A percentile compares a stretch with the other conserved stretches of the same genome.
phyloP scores from a whole-genome alignment of 73 alveolate genomes.

The Paramecium sonneborni region DNA sequence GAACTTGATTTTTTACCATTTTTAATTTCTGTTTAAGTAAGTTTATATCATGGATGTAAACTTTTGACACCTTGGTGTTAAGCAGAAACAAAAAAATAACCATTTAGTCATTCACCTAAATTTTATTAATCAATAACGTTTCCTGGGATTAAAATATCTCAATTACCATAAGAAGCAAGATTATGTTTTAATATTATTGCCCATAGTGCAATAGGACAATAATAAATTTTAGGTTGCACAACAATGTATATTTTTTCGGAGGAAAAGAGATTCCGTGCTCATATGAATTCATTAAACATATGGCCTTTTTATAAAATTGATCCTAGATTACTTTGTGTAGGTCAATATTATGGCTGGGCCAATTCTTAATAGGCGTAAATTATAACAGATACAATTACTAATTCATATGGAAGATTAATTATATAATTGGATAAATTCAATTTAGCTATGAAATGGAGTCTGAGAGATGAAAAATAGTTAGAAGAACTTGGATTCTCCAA shows the following conservation, averaged over 20 bases:
- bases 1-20: slow-evolving; percentile 63
- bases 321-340: slow-evolving; percentile 66
- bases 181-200: slow-evolving; percentile 64
- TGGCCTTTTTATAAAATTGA: slow-evolving; percentile 74
- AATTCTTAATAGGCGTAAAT: neutral
- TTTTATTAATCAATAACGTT: slow-evolving; percentile 58
- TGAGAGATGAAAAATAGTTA: slow-evolving; percentile 64
- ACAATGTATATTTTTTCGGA: slow-evolving; percentile 69
- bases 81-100: slow-evolving; percentile 60
- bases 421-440: slow-evolving; percentile 60
- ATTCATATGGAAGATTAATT: slow-evolving; percentile 61
- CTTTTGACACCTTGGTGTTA: slow-evolving; percentile 49
- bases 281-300: slow-evolving; percentile 58
- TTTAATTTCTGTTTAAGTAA: slow-evolving; percentile 56
- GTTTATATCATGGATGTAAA: slow-evolving; percentile 64
- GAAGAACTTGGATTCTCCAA: slow-evolving; percentile 61
- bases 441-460: slow-evolving; percentile 52
- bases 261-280: slow-evolving; percentile 39
- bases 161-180: slow-evolving; percentile 71
- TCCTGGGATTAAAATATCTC: slow-evolving; percentile 64
- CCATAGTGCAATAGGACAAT: slow-evolving; percentile 52
- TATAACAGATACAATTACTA: neutral
- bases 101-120: slow-evolving; percentile 61
- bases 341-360: slow-evolving; percentile 62
- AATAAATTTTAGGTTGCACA: slow-evolving; percentile 65